Conservation (phyloP, 768 basidiomycete species). For the Galerina marginata region DNA sequence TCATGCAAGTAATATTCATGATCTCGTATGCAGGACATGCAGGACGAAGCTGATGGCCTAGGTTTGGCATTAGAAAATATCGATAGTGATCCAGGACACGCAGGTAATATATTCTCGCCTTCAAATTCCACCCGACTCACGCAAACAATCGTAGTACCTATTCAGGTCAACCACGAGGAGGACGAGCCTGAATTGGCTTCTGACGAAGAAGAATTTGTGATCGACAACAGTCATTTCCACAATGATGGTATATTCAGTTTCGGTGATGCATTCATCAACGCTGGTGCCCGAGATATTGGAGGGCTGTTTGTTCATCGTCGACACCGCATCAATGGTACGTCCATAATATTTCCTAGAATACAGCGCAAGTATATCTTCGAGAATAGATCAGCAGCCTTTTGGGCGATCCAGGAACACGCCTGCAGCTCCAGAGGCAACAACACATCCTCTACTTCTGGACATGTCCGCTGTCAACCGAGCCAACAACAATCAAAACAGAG, state of each 20-base stretch:
- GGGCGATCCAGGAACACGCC: constrained; percentile 61
- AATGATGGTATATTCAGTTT: constrained; percentile 62
- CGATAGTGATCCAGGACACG: constrained; percentile 68
- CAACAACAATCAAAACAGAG: constrained; percentile 50
- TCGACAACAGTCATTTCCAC: constrained; percentile 39
- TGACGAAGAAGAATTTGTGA: constrained; percentile 67
- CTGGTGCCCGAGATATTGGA: constrained; percentile 47
- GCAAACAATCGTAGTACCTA: constrained; percentile 35
- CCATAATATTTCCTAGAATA: neutral
- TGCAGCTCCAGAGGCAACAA: constrained; percentile 66
- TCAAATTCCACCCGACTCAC: constrained; percentile 5
- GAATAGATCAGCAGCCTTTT: constrained; percentile 66
- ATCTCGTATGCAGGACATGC: constrained; percentile 51
- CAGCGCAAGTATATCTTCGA: neutral
- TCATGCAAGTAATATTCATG: neutral
- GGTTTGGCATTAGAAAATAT: constrained; percentile 54
- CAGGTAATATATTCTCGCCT: constrained; percentile 42
- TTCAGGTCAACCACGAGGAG: constrained; percentile 66
- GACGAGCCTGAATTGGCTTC: constrained; percentile 68
- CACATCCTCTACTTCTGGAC: constrained; percentile 84
- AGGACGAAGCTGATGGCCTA: constrained; percentile 47
- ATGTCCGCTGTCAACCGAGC: constrained; percentile 52
- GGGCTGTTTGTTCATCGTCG: constrained; percentile 62
- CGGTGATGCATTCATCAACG: constrained; percentile 55
- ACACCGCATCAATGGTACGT: constrained; percentile 52